Conservation (phyloP, 768 basidiomycete species). For the Tulasnella sp. region DNA sequence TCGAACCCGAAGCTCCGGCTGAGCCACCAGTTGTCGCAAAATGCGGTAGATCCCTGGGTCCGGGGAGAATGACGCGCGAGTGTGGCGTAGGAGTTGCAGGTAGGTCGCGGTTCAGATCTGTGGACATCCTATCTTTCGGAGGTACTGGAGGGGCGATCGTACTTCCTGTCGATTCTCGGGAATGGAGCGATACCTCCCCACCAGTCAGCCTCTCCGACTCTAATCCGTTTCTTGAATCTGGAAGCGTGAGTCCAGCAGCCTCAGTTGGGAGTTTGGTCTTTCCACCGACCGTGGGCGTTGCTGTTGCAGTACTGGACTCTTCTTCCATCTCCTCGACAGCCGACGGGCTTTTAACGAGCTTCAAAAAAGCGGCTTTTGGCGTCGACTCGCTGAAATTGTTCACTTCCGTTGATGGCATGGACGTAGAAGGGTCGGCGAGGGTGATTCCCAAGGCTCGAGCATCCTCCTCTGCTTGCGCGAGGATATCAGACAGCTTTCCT, state of each 20-base stretch:
- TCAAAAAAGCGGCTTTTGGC: background rate
- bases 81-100: conserved; percentile 7
- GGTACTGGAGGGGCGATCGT: conserved; percentile 26
- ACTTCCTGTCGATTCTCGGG: background rate
- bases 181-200: background rate
- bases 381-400: background rate
- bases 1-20: conserved; percentile 4
- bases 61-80: conserved; percentile 5
- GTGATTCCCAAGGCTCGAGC: conserved; percentile 1
- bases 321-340: conserved; percentile 19
- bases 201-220: background rate
- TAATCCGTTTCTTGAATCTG: background rate
- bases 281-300: background rate
- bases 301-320: background rate
- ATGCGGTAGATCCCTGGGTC: background rate
- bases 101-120: background rate
- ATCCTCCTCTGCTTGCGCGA: conserved; percentile 5
- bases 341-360: conserved; percentile 10
- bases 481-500: background rate
- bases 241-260: background rate
- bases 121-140: conserved; percentile 12
- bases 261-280: background rate
- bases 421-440: background rate
- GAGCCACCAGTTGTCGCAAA: background rate
- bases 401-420: background rate